These are phyloP conservation scores for Calonectria naviculata DNA, from an alignment of 2,329 filamentous ascomycete species.

Conservation along the genomic window DNA sequence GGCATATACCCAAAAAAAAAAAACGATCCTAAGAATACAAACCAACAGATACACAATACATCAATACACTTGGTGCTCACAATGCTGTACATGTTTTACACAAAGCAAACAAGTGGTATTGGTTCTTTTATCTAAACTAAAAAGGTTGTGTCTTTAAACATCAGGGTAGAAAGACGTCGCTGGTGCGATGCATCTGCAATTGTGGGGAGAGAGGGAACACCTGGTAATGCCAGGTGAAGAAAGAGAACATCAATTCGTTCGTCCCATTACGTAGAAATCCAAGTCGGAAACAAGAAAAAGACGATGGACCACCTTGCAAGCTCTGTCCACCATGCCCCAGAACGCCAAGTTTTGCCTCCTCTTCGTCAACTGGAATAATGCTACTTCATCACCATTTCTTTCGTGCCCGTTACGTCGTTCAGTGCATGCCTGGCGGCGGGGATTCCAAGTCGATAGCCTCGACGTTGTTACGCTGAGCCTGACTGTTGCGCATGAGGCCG, in stretches of 20 bases:
- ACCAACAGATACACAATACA: background rate
- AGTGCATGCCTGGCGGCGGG: conserved; percentile 54
- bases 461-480: conserved; percentile 61
- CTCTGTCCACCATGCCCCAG: conserved; percentile 1
- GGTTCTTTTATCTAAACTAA: conserved; percentile 23
- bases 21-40: no score
- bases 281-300: conserved; percentile 11
- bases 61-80: background rate
- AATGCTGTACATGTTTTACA: background rate
- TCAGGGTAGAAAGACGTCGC: conserved; percentile 14
- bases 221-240: conserved; percentile 6
- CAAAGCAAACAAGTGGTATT: conserved; percentile 16
- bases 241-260: conserved; percentile 13
- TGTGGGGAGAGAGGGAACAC: conserved; percentile 21
- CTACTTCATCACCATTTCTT: conserved; percentile 19
- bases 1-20: background rate
- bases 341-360: conserved; percentile 27
- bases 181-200: conserved; percentile 9
- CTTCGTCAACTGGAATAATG: conserved; percentile 7
- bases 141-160: background rate
- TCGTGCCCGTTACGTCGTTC: conserved; percentile 26
- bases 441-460: conserved; percentile 66
- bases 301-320: conserved; percentile 14
- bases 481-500: conserved; percentile 79
- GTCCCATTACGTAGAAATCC: conserved; percentile 14